Conservation (phyloP, 1,284 basidiomycete genomes). For the Dichomitus squalens region DNA sequence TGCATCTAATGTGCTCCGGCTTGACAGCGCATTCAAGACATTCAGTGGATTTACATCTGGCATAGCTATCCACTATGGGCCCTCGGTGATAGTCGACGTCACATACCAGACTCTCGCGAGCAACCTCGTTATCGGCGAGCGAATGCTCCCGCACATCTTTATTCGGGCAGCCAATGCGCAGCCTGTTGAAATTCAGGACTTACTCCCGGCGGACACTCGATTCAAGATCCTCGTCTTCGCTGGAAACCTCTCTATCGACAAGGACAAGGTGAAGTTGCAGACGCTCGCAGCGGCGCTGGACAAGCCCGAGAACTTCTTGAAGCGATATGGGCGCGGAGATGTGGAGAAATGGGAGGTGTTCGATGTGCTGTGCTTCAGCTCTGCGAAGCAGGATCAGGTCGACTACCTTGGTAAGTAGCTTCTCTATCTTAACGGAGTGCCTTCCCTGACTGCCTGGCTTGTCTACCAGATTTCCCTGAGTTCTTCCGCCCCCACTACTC, state of each 20-base stretch:
- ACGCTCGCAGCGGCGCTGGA: slow-evolving; percentile 47
- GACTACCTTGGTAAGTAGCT: slow-evolving; percentile 41
- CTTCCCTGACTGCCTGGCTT: not conserved
- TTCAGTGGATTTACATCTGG: slow-evolving; percentile 66
- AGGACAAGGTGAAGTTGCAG: slow-evolving; percentile 43
- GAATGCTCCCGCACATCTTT: slow-evolving; percentile 60
- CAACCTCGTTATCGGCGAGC: slow-evolving; percentile 57
- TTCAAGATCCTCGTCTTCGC: slow-evolving; percentile 54
- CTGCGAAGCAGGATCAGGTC: slow-evolving; percentile 48
- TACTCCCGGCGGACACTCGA: slow-evolving; percentile 67
- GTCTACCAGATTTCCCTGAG: not conserved
- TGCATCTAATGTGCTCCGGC: not conserved
- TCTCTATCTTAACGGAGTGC: no score
- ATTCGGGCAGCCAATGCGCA: slow-evolving; percentile 66
- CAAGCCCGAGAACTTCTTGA: slow-evolving; percentile 40
- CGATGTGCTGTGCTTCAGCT: slow-evolving; percentile 55
- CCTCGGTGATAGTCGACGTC: slow-evolving; percentile 52
- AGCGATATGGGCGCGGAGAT: slow-evolving; percentile 28
- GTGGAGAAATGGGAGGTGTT: slow-evolving; percentile 54
- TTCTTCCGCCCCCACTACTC: not conserved
- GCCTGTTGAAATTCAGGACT: slow-evolving; percentile 68
- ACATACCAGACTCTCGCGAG: slow-evolving; percentile 47
- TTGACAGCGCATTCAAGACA: slow-evolving; percentile 55
- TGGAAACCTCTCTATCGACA: slow-evolving; percentile 50
- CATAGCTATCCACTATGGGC: slow-evolving; percentile 62